A percentile compares a stretch with the other conserved stretches of the same genome.
phyloP scores from a whole-genome alignment of 2,329 filamentous ascomycete species.

The Coniochaeta prunicola region DNA sequence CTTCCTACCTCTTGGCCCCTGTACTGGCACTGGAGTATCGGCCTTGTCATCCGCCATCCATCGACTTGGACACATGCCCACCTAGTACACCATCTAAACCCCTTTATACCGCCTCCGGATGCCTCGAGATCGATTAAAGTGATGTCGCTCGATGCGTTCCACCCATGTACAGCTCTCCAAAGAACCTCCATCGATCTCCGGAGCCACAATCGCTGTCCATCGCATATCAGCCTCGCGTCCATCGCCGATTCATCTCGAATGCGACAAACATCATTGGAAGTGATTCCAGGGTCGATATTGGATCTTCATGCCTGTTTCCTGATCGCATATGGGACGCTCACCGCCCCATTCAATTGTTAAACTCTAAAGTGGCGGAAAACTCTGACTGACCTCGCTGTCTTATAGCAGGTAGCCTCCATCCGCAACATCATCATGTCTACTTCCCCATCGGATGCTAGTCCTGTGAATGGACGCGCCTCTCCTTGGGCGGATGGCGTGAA shows the following conservation, averaged over 20 bases:
- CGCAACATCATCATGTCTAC: constrained; percentile 57
- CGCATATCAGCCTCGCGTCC: constrained; percentile 40
- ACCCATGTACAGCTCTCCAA: constrained; percentile 18
- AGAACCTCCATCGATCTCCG: constrained; percentile 12
- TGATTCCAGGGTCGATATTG: constrained; percentile 14
- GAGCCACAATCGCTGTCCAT: constrained; percentile 36
- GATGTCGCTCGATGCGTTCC: constrained; percentile 24
- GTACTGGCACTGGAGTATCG: constrained; percentile 21
- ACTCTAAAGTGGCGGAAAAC: constrained; percentile 13
- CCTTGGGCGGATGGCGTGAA: constrained; percentile 40
- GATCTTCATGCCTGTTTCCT: constrained; percentile 17
- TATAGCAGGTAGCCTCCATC: constrained; percentile 53
- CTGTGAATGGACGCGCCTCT: constrained; percentile 60
- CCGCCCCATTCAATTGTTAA: constrained; percentile 13
- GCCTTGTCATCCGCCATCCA: constrained; percentile 21
- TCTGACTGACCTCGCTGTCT: constrained; percentile 41
- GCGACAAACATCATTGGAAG: constrained; percentile 33
- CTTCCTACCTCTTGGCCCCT: constrained; percentile 20
- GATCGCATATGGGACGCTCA: constrained; percentile 26
- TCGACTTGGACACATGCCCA: constrained; percentile 21
- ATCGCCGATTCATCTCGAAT: constrained; percentile 33
- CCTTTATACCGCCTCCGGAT: constrained; percentile 15
- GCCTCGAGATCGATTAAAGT: constrained; percentile 25
- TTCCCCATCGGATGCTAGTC: constrained; percentile 52
- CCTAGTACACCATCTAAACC: constrained; percentile 23